Evolutionary conservation across 202 grass and related monocot species (phyloP), one percentile per base, ranked within the genome.

Genomic region (Setaria italica): DNA sequence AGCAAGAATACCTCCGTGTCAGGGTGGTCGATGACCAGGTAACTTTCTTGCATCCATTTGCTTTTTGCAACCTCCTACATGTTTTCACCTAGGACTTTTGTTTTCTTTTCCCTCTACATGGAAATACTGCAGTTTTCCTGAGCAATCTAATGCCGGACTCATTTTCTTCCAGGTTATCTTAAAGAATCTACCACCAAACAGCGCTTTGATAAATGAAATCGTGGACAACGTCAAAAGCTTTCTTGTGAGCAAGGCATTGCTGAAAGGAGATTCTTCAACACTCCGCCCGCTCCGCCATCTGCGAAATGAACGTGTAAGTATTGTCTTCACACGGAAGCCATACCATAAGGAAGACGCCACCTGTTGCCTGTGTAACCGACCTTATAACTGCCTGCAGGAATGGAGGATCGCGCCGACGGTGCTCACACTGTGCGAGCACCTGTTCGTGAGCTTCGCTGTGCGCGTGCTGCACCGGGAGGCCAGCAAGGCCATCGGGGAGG

Each of bases 1-100:
- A 91, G 81, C 89, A 93, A 79, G 94, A 97, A 82, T 97, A 91
- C 84, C 91, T 97, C 62, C 91, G 91, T 82, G 91, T 97, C 78
- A 91, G 91, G 55, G 94, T 97, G 56, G 75, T 88, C 54, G 89
- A 97, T 88, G 94, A 97, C 25, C 89, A 94, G 87, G 94, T 97
- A 85, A 79, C 11, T 50, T 76, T 47, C 6, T 86, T 33, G 37
- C 77, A 67, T 35, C 32, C 35, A 35, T 62, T 82, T 81, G 35
- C 19, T 8, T 83, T 82, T 84, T 74, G 66, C 20, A 68, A 32
- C 41, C 9, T 49, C 19, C 25, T 74, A 11, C 25, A 67, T 60
- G 20, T 74, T 50, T 48, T 73, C 49, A 67, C 81, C 21, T n/a
- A 74, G n/a, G 49, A 84, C 59, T 62, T 41, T 6, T 51, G 46